Evolutionary conservation across 2,329 filamentous ascomycete species (phyloP).

Genomic region (Fusarium fracticaudum): DNA sequence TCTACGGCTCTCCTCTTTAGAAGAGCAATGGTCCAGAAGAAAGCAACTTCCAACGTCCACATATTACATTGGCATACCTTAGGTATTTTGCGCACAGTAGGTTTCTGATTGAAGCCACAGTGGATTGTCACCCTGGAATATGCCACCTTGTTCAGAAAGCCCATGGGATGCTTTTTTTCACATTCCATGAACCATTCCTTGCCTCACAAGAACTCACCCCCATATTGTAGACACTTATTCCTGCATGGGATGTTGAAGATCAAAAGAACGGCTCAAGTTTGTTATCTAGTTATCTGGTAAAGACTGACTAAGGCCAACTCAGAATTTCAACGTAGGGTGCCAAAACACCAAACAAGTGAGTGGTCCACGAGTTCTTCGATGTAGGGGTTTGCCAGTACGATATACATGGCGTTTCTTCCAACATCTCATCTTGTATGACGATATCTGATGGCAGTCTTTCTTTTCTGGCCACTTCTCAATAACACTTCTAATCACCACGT

Average conservation of each 20-base stretch:
- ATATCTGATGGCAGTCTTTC: slow-evolving; percentile 1
- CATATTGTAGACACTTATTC: background rate
- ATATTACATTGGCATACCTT: background rate
- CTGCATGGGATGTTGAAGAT: background rate
- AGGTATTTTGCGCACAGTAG: background rate
- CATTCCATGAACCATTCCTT: slow-evolving; percentile 13
- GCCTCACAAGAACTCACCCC: background rate
- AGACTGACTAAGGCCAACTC: slow-evolving; percentile 41
- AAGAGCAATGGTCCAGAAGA: background rate
- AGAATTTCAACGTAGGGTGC: slow-evolving; percentile 21
- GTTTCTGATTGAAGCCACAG: background rate
- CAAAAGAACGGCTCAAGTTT: slow-evolving; percentile 40
- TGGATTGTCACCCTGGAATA: background rate
- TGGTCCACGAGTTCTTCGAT: slow-evolving; percentile 9
- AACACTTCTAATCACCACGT: slow-evolving; percentile 10
- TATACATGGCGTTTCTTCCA: slow-evolving; percentile 8
- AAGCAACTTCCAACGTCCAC: background rate
- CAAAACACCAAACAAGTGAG: slow-evolving; percentile 31
- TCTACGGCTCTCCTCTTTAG: background rate
- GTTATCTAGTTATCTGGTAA: slow-evolving; percentile 37
- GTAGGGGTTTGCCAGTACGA: slow-evolving; percentile 12
- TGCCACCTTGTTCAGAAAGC: background rate
- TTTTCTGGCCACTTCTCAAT: slow-evolving; percentile 9
- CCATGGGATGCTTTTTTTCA: background rate
- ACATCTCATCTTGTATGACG: slow-evolving; percentile 12